These are phyloP conservation scores for Phialemonium atrogriseum DNA, from an alignment of 2,329 filamentous ascomycete genomes.

Conservation along the genomic window DNA sequence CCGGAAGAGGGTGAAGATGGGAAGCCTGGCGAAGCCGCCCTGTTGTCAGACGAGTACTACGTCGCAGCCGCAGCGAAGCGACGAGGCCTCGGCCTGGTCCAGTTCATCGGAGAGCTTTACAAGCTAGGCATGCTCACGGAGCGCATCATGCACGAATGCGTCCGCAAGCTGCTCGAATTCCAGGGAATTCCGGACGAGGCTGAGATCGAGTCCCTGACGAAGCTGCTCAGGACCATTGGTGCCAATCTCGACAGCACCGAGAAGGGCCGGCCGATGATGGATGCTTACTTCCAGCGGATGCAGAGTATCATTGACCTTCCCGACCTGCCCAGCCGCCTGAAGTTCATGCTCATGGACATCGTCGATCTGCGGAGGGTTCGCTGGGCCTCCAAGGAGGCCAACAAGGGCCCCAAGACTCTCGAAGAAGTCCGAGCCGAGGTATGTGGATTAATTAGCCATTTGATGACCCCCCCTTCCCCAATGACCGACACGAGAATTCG, in stretches of 20 bases:
- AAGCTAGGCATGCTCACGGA: conserved; percentile 98
- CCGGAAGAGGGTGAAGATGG: conserved; percentile 58
- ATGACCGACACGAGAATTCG: too few relatives aligned
- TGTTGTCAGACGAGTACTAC: conserved; percentile 97
- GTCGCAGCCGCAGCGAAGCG: conserved; percentile 87
- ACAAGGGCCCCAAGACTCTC: conserved; percentile 96
- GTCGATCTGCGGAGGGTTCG: conserved; percentile 69
- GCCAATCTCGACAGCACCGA: conserved; percentile 74
- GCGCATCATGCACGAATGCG: conserved; percentile 99
- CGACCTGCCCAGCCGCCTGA: conserved; percentile 76
- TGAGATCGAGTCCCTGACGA: conserved; percentile 91
- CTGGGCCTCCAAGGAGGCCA: conserved; percentile 81
- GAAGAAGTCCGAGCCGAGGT: conserved; percentile 81
- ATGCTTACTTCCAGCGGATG: conserved; percentile 89
- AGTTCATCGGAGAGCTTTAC: conserved; percentile 98
- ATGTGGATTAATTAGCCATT: too few relatives aligned
- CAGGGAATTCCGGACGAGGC: conserved; percentile 89
- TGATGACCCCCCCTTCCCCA: too few relatives aligned
- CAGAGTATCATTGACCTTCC: conserved; percentile 71
- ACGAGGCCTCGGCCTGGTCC: conserved; percentile 92
- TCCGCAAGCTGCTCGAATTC: conserved; percentile 94
- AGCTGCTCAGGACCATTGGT: conserved; percentile 87
- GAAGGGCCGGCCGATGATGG: conserved; percentile 80
- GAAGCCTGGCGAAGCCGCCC: conserved; percentile 61
- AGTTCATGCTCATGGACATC: conserved; percentile 96